Base-by-base conservation (phyloP, 2,329 filamentous ascomycete genomes). In the Juglanconis oblonga region DNA sequence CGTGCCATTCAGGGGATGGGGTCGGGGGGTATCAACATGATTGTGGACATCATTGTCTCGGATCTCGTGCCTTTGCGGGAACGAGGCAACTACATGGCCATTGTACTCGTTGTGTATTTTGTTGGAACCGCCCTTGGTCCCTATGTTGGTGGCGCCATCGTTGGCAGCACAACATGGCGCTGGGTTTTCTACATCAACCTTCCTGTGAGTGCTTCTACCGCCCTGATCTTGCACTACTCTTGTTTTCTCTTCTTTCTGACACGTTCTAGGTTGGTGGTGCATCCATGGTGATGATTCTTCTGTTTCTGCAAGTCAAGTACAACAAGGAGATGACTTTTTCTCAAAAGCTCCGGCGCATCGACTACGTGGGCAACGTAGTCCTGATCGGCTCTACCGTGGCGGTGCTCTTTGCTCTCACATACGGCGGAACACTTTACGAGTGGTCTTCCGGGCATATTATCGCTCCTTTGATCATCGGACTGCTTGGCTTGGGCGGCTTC, bases 11-110 rank as follows among this genome's bases (percentile, higher is more conserved):
- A 67, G 38, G 65, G 64, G 10, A 40, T 58, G 5, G 65, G 64
- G 4, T 36, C 40, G 2, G 62, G 62, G 2, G 64, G 67, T 45
- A 64, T 67, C 58, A 40, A 40, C 5, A 17, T 65, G 2, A 58
- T 38, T 10, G 33, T 62, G 40, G 54, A 63, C 32, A 57, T 64
- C 44, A 56, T 66, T 31, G 52, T 67, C 9, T 77, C 72, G 44
- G 81, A 83, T 58, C 67, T 83, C 1, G 73, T 81, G 0, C 78
- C 80, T 0, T 66, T 83, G 7, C 69, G 74, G 4, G 69, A 81
- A 57, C 68, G 81, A 52, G 74, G 76, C 2, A 72, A 74, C 5
- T 81, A 74, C 54, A 66, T 74, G 32, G 70, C 65, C 3, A 64
- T 75, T 3, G 64, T 78, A 2, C 56, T 73, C 6, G 48, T 65